Percentiles rank a stretch among this genome's conserved stretches.
These are phyloP conservation scores for Botrytis paeoniae DNA, from an alignment of 2,329 filamentous ascomycete genomes.

Conservation along the genomic window DNA sequence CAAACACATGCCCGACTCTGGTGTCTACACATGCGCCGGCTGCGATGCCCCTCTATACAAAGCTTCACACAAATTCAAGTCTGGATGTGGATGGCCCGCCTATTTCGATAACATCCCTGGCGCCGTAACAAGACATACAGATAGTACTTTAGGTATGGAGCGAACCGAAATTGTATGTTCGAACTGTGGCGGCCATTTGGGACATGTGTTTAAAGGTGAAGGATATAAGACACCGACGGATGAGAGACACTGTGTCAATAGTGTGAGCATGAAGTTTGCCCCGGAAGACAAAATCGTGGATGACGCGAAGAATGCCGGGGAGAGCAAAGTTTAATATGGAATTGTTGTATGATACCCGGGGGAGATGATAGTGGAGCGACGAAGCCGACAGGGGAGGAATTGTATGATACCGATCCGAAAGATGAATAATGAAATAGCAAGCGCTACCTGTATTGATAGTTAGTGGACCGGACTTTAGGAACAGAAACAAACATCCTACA, in stretches of 20 bases:
- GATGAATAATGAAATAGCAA: neutral
- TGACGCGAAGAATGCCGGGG: conserved; percentile 40
- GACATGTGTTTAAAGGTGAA: conserved; percentile 90
- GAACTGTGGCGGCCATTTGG: conserved; percentile 89
- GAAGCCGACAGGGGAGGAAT: neutral
- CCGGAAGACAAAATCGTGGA: conserved; percentile 56
- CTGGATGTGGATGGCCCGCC: conserved; percentile 94
- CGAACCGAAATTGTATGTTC: conserved; percentile 91
- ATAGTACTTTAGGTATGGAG: conserved; percentile 74
- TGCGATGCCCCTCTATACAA: conserved; percentile 89
- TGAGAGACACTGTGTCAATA: conserved; percentile 97
- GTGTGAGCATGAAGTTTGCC: conserved; percentile 80
- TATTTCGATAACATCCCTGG: conserved; percentile 96
- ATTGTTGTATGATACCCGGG: neutral
- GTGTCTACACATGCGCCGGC: conserved; percentile 83
- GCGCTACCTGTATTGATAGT: conserved; percentile 6
- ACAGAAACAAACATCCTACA: neutral
- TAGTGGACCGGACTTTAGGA: neutral
- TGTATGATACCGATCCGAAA: neutral
- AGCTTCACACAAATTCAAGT: conserved; percentile 92
- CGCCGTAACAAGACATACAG: conserved; percentile 78
- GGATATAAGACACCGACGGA: conserved; percentile 82
- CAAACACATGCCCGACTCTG: conserved; percentile 73
- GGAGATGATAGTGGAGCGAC: neutral
- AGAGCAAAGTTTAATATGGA: conserved; percentile 16